Base-by-base conservation (phyloP, 768 basidiomycete genomes). In the Suillus paluster region DNA sequence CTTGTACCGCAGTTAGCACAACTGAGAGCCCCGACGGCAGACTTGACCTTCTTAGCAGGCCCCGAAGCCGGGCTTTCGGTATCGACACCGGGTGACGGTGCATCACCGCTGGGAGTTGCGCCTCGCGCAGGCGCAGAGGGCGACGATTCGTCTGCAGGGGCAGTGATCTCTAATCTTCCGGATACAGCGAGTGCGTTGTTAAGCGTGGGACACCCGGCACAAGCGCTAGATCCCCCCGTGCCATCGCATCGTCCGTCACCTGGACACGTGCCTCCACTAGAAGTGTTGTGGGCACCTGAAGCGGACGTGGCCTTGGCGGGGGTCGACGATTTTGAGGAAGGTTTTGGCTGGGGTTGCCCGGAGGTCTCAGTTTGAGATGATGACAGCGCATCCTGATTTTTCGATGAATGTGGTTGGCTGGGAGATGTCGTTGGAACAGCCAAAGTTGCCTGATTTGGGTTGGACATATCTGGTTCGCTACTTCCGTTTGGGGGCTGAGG, bases 221-320 rank as follows among this genome's bases (percentile, higher is more conserved):
- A 99, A 64, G 93, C 90, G 63, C 86, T 87, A 66, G 94, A 88
- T 58, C 97, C 97, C 69, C 97, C 97, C 14, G 94, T 96, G 66
- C 97, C 97, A 78, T 99, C 94, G 78, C 97, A 99, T 67, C 93
- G 86, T 38, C 97, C 97, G 78, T 98, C 97, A 61, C 97, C 97
- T 4, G 97, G 97, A 77, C 97, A 99, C n/a, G 96, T 96, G 64
- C 91, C 90, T 36, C 73, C 72, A 60, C 68, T 63, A 71, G 64
- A 56, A 59, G 63, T 70, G 68, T 65, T 59, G 67, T 68, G 77
- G 66, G 71, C 72, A 66, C 78, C 72, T 66, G 73, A 68, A 58
- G 64, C 64, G 55, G 70, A 63, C 71, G 53, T 57, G 62, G 72
- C 69, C 57, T 72, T 75, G 17, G 71, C 58, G 55, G 73, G 56